These are phyloP conservation scores for Cladorrhinum sp. DNA, from an alignment of 2,329 filamentous ascomycete species.

Conservation along the genomic window DNA sequence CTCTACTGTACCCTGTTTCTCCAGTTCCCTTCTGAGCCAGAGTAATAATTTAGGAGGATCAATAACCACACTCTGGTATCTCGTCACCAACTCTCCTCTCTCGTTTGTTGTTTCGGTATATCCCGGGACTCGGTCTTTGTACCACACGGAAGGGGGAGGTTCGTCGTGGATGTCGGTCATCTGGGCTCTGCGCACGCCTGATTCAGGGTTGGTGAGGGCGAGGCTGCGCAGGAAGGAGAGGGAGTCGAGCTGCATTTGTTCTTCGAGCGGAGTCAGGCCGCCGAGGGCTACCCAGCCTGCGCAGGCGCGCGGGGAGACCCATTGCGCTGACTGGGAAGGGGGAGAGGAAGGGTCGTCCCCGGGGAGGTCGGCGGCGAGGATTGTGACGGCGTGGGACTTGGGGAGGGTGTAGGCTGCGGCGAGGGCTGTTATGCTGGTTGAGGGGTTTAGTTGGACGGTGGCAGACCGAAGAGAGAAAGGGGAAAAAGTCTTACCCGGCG, in stretches of 20 bases:
- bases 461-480: neutral
- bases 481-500: slow-evolving; percentile 10
- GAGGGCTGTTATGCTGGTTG: slow-evolving; percentile 23
- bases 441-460: neutral
- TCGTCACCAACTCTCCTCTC: neutral
- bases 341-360: slow-evolving; percentile 27
- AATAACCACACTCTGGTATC: slow-evolving; percentile 19
- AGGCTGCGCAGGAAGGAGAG: slow-evolving; percentile 16
- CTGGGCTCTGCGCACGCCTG: slow-evolving; percentile 14
- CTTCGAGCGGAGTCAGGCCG: slow-evolving; percentile 20
- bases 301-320: slow-evolving; percentile 36
- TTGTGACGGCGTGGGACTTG: slow-evolving; percentile 30
- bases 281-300: slow-evolving; percentile 30
- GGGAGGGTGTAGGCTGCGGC: slow-evolving; percentile 30
- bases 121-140: slow-evolving; percentile 1
- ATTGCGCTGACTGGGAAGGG: no score
- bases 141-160: slow-evolving; percentile 14
- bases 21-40: slow-evolving; percentile 13
- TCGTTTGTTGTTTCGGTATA: neutral
- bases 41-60: slow-evolving; percentile 17
- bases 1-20: slow-evolving; percentile 6
- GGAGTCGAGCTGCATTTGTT: slow-evolving; percentile 31
- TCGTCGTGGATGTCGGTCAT: slow-evolving; percentile 21
- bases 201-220: slow-evolving; percentile 17
- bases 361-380: slow-evolving; percentile 33